These are phyloP conservation scores for Tricholoma sp. DNA, from an alignment of 768 basidiomycete species.

Conservation along the genomic window DNA sequence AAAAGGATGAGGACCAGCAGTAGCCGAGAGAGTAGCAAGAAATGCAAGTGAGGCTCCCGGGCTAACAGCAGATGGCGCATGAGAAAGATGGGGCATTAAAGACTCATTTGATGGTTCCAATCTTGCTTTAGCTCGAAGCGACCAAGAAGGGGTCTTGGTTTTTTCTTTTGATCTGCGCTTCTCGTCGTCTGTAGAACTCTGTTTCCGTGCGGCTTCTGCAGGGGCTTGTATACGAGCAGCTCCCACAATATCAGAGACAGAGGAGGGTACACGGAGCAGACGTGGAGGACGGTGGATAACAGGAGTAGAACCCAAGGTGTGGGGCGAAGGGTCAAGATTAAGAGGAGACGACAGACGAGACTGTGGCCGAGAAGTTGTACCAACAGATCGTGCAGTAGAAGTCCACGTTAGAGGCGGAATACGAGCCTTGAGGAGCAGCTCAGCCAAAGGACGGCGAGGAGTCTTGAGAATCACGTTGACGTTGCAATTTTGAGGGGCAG, in stretches of 20 bases:
- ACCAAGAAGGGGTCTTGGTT: neutral
- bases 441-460: neutral
- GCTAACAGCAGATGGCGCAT: neutral
- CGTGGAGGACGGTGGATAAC: constrained; percentile 11
- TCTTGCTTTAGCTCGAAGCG: neutral
- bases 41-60: neutral
- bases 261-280: constrained; percentile 9
- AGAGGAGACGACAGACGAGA: constrained; percentile 1
- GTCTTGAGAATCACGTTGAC: neutral
- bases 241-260: neutral
- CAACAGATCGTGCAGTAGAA: neutral
- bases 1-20: neutral
- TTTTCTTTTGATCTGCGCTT: neutral
- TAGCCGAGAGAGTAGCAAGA: neutral
- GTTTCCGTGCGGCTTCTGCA: neutral
- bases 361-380: neutral
- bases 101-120: neutral
- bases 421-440: neutral
- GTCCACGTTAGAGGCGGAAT: neutral
- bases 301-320: constrained; percentile 7
- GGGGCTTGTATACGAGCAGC: neutral
- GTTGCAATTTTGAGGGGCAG: neutral
- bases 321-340: constrained; percentile 11
- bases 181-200: neutral
- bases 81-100: neutral